Percentiles rank a stretch among this genome's conserved stretches.
phyloP scores from a whole-genome alignment of 805 yeast genomes.

The Candida nitratophila region DNA sequence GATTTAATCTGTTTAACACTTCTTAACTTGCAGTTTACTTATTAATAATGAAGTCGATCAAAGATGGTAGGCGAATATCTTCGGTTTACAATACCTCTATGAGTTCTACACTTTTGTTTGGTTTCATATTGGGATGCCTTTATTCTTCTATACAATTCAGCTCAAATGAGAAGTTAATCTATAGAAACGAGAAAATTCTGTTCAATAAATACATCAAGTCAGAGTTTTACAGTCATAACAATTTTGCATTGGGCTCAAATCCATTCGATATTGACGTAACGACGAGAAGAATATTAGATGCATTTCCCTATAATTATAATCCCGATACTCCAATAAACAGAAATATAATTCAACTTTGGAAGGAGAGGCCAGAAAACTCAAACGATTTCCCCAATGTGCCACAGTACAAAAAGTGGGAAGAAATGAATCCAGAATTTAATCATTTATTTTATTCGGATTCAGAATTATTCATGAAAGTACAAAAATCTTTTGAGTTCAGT shows the following conservation, averaged over 20 bases:
- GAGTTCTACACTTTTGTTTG: not conserved
- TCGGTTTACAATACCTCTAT: not conserved
- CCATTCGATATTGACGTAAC: conserved; percentile 16
- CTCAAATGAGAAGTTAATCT: not conserved
- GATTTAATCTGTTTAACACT: too few relatives aligned
- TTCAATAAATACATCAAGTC: conserved; percentile 19
- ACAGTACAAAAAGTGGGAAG: conserved; percentile 55
- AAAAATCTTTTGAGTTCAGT: conserved; percentile 44
- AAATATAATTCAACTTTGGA: conserved; percentile 15
- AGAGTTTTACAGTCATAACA: conserved; percentile 30
- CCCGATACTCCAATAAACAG: conserved; percentile 9
- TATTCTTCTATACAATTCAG: not conserved
- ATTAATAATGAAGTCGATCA: too few relatives aligned
- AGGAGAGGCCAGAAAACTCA: conserved; percentile 31
- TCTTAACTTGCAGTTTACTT: too few relatives aligned
- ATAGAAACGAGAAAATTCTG: not conserved
- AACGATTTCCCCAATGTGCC: conserved; percentile 31
- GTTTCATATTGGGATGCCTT: not conserved
- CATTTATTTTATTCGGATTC: conserved; percentile 65
- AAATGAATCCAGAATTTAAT: conserved; percentile 47
- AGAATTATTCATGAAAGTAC: conserved; percentile 38
- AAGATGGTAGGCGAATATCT: not conserved
- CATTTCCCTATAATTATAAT: conserved; percentile 9
- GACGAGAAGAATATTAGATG: conserved; percentile 6
- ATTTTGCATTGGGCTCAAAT: conserved; percentile 20